Evolutionary conservation across 2,329 filamentous ascomycete species (phyloP).

Genomic region (Madurella fahalii): DNA sequence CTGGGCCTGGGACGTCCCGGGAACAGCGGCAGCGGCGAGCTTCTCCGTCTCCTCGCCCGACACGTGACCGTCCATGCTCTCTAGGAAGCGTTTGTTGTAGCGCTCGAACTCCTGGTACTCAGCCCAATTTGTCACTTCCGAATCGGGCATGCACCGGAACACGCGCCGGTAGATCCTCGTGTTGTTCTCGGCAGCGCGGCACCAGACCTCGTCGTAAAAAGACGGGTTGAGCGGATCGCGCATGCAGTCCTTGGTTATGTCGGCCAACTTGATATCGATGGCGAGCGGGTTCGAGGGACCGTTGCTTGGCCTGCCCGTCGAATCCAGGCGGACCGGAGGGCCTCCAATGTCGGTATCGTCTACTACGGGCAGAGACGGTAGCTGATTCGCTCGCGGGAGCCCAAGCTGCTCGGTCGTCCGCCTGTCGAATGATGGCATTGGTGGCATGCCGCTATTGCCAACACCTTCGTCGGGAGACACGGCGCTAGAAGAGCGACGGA

Average conservation of each 20-base stretch:
- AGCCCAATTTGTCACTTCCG: constrained; percentile 86
- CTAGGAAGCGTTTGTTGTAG: constrained; percentile 74
- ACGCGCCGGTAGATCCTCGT: constrained; percentile 91
- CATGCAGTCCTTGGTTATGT: constrained; percentile 90
- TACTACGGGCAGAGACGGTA: constrained; percentile 63
- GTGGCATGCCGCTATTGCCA: constrained; percentile 52
- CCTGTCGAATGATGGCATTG: constrained; percentile 52
- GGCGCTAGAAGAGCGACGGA: constrained; percentile 28
- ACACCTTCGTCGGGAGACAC: constrained; percentile 33
- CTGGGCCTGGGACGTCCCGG: constrained; percentile 18
- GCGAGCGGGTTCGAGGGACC: constrained; percentile 49
- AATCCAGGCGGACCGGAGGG: constrained; percentile 57
- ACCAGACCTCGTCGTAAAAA: constrained; percentile 89
- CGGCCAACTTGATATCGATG: constrained; percentile 67
- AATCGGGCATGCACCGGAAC: constrained; percentile 96
- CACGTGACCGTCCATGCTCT: constrained; percentile 57
- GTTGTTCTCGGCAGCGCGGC: constrained; percentile 83
- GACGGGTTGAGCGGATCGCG: constrained; percentile 75
- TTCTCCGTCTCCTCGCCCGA: constrained; percentile 49
- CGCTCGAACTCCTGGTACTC: constrained; percentile 82
- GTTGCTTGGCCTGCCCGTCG: constrained; percentile 45
- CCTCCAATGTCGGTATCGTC: constrained; percentile 84
- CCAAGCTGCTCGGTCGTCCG: constrained; percentile 64
- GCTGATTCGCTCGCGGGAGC: constrained; percentile 62
- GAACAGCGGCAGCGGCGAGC: constrained; percentile 27